Conservation (phyloP, 2,329 filamentous ascomycete genomes). For the Colletotrichum echinochloae region DNA sequence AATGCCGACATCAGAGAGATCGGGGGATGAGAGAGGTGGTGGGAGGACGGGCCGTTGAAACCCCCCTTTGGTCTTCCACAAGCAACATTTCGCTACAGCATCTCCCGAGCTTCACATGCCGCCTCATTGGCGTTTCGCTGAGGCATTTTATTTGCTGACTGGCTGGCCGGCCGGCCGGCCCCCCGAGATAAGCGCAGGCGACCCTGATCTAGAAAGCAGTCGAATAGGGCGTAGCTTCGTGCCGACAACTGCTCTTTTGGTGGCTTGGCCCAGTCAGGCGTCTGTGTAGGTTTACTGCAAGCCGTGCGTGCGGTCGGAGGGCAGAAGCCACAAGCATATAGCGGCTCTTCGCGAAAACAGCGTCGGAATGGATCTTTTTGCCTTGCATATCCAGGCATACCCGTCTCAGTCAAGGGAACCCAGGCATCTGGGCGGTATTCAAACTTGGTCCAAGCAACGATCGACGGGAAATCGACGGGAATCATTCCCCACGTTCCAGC, state of each 20-base stretch:
- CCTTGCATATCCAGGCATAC: background rate
- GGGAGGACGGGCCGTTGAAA: background rate
- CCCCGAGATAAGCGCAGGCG: background rate
- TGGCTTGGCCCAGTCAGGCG: background rate
- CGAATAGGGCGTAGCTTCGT: background rate
- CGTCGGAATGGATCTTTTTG: background rate
- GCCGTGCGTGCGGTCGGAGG: background rate
- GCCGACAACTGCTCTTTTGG: background rate
- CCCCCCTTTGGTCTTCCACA: background rate
- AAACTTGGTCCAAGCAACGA: background rate
- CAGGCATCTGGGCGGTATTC: too few relatives aligned
- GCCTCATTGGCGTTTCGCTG: background rate
- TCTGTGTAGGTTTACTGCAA: background rate
- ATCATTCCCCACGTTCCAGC: slow-evolving; percentile 28
- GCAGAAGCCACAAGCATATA: background rate
- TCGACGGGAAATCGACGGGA: too few relatives aligned
- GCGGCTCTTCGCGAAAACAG: too few relatives aligned
- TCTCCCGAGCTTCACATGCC: slow-evolving; percentile 1
- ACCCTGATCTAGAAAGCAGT: background rate
- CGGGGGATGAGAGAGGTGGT: too few relatives aligned
- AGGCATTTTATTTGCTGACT: background rate
- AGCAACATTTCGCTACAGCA: slow-evolving; percentile 1
- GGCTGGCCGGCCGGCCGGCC: too few relatives aligned
- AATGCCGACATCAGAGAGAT: background rate
- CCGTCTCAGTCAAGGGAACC: background rate